phyloP scores from a whole-genome alignment of 768 basidiomycete genomes.

The Leucosporidium creatinivorum region DNA sequence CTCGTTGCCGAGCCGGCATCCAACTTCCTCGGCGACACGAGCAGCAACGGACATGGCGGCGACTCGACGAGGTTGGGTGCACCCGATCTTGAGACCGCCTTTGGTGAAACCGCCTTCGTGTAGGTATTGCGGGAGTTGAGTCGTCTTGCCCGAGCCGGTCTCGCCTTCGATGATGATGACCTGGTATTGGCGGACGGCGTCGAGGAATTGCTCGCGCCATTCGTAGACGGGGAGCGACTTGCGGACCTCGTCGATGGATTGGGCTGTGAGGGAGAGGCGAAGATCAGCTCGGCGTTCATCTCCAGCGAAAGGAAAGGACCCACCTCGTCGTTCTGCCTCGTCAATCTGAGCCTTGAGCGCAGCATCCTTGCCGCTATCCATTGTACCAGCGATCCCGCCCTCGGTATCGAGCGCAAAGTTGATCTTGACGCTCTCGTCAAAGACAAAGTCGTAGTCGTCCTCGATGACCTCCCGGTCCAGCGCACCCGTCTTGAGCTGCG shows the following conservation, averaged over 20 bases:
- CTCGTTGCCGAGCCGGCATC: slow-evolving; percentile 90
- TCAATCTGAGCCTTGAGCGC: slow-evolving; percentile 80
- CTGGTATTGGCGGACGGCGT: slow-evolving; percentile 82
- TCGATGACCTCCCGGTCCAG: slow-evolving; percentile 70
- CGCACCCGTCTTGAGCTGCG: slow-evolving; percentile 83
- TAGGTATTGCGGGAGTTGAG: slow-evolving; percentile 94
- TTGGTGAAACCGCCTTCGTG: slow-evolving; percentile 94
- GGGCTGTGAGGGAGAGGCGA: slow-evolving; percentile 46
- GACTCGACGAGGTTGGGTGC: slow-evolving; percentile 96
- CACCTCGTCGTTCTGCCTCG: slow-evolving; percentile 82
- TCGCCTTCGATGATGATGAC: slow-evolving; percentile 96
- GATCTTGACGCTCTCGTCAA: slow-evolving; percentile 96
- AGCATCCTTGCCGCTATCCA: slow-evolving; percentile 72
- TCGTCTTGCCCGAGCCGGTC: slow-evolving; percentile 98
- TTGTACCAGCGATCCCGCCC: slow-evolving; percentile 51
- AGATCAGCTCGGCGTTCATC: background rate
- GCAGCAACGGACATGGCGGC: slow-evolving; percentile 99
- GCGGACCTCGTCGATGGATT: slow-evolving; percentile 84
- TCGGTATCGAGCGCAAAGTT: slow-evolving; percentile 73
- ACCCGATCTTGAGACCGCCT: slow-evolving; percentile 79
- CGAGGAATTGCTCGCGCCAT: slow-evolving; percentile 78
- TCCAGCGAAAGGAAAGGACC: slow-evolving; percentile 34
- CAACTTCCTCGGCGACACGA: slow-evolving; percentile 98
- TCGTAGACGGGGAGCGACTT: slow-evolving; percentile 87
- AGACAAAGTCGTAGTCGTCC: slow-evolving; percentile 92